phyloP scores from a whole-genome alignment of 116 monocot genomes.

The Papilionanthe hybrid region DNA sequence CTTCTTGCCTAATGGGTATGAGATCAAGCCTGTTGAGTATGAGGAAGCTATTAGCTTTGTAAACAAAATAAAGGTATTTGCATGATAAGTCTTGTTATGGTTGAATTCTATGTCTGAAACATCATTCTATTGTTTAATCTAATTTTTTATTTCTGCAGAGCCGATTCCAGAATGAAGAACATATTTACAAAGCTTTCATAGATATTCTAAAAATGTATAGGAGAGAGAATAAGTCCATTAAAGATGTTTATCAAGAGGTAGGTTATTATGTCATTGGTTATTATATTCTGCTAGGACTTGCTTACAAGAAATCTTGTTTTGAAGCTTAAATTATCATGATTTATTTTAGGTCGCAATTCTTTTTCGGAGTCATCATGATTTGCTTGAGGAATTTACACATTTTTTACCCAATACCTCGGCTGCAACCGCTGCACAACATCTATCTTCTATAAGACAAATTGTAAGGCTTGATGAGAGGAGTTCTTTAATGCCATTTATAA shows the following conservation, averaged over 20 bases:
- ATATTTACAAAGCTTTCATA: constrained; percentile 58
- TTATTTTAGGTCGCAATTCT: constrained; percentile 49
- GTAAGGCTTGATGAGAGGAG: constrained; percentile 61
- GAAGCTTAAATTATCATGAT: neutral
- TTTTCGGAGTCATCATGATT: constrained; percentile 70
- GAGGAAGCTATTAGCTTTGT: constrained; percentile 49
- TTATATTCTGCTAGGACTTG: neutral
- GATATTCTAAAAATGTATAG: constrained; percentile 65
- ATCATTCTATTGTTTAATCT: neutral
- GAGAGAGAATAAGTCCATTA: constrained; percentile 49
- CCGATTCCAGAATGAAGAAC: constrained; percentile 51
- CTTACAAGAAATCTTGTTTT: neutral
- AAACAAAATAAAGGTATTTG: constrained; percentile 30
- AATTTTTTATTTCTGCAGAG: constrained; percentile 19
- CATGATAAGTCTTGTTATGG: constrained; percentile 6
- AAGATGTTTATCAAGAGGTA: constrained; percentile 60
- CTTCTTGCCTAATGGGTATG: constrained; percentile 59
- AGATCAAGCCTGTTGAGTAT: constrained; percentile 54
- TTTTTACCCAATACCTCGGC: constrained; percentile 76
- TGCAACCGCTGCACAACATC: constrained; percentile 21
- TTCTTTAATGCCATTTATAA: constrained; percentile 34
- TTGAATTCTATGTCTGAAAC: neutral
- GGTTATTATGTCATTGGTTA: neutral
- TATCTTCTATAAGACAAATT: constrained; percentile 29
- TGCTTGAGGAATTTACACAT: constrained; percentile 88